Evolutionary conservation across 2,329 filamentous ascomycete genomes (phyloP).

Genomic region (Alternaria alternata): DNA sequence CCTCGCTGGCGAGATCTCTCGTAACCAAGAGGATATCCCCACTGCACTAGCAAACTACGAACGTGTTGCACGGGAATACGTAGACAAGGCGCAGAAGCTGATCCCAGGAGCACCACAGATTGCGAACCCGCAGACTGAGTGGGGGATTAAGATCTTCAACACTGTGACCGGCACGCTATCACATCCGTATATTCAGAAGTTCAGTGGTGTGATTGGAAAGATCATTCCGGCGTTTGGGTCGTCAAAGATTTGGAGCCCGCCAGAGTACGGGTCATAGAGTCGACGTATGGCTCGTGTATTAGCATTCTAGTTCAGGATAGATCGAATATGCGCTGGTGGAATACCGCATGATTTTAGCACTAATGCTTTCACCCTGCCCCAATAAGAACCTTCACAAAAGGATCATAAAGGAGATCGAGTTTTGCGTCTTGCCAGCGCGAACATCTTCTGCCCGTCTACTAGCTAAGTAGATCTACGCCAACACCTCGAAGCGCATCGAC

Average conservation of each 20-base stretch:
- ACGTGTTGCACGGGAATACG: conserved; percentile 26
- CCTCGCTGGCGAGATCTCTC: conserved; percentile 49
- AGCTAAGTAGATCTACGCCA: conserved; percentile 63
- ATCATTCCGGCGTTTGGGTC: conserved; percentile 26
- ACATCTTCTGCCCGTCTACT: conserved; percentile 12
- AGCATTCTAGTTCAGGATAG: background rate
- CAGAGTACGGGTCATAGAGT: conserved; percentile 31
- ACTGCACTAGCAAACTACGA: conserved; percentile 36
- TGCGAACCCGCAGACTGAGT: conserved; percentile 35
- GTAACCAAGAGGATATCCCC: conserved; percentile 28
- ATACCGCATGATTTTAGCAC: background rate
- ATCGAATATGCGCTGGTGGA: background rate
- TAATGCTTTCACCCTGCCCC: background rate
- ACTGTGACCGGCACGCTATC: conserved; percentile 25
- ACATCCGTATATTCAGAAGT: conserved; percentile 15
- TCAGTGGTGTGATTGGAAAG: conserved; percentile 22
- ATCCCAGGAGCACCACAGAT: conserved; percentile 35
- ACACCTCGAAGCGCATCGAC: conserved; percentile 79
- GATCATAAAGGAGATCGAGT: background rate
- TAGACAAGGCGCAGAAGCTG: conserved; percentile 34
- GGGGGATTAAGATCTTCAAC: conserved; percentile 32
- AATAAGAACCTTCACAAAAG: background rate
- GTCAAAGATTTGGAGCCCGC: conserved; percentile 21
- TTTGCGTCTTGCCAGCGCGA: background rate
- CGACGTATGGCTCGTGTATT: background rate